A percentile compares a stretch with the other conserved stretches of the same genome.
These are phyloP conservation scores for Adansonia gregorii DNA, from an alignment of 441 rosid species.

Conservation along the genomic window DNA sequence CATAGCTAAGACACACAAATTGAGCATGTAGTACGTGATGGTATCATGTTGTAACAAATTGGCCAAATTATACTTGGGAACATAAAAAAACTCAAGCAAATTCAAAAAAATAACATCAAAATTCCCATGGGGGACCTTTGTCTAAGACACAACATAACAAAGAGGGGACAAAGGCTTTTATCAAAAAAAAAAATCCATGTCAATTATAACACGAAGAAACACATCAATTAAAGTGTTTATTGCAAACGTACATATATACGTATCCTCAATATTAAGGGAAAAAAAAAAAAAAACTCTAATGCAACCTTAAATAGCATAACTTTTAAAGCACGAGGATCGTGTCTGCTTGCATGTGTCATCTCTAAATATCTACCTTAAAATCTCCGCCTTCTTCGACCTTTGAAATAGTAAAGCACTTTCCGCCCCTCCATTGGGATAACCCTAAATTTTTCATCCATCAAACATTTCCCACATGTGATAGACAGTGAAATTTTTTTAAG, in stretches of 20 bases:
- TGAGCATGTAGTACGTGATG: background rate
- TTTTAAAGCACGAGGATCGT: background rate
- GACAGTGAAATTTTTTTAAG: background rate
- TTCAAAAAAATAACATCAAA: too few relatives aligned
- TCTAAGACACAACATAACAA: background rate
- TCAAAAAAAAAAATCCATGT: background rate
- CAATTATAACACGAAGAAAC: background rate
- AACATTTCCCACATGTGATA: background rate
- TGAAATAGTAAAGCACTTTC: background rate
- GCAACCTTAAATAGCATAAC: background rate
- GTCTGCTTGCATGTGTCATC: background rate
- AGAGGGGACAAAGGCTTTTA: background rate
- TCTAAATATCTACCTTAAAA: background rate
- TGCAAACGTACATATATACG: too few relatives aligned
- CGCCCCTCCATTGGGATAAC: background rate
- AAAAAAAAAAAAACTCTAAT: too few relatives aligned
- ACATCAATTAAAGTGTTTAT: background rate
- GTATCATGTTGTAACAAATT: background rate
- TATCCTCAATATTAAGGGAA: too few relatives aligned
- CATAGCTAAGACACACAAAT: background rate
- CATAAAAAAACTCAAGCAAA: too few relatives aligned
- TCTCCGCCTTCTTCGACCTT: conserved; percentile 10
- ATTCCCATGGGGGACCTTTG: background rate
- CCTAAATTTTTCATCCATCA: background rate
- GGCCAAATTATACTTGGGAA: too few relatives aligned